Evolutionary conservation across 805 yeast species (phyloP).

Genomic region (Spathaspora girioi): DNA sequence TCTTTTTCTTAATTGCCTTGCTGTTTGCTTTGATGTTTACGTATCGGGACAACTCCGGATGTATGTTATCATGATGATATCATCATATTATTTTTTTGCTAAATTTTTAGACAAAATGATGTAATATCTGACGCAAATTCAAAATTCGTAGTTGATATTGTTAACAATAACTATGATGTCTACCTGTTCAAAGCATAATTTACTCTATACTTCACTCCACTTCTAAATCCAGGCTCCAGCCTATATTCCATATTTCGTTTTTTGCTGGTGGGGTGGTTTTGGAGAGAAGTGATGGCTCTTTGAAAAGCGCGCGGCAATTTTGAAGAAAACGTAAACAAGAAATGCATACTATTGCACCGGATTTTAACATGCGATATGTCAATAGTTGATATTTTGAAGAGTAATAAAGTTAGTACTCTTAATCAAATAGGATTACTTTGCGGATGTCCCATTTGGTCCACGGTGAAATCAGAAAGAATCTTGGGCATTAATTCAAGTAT

Average conservation of each 20-base stretch:
- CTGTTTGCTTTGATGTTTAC: neutral
- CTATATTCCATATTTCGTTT: no score
- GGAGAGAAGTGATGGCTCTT: no score
- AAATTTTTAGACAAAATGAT: neutral
- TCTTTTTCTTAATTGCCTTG: neutral
- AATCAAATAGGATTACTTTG: slow-evolving; percentile 15
- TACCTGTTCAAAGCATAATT: neutral
- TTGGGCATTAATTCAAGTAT: slow-evolving; percentile 9
- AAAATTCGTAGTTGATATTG: neutral
- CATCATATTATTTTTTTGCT: neutral
- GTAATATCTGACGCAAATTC: neutral
- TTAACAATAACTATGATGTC: neutral
- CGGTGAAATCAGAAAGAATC: slow-evolving; percentile 14
- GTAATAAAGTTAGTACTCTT: slow-evolving; percentile 7
- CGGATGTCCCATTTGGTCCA: slow-evolving; percentile 14
- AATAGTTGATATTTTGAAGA: neutral
- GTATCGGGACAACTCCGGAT: neutral
- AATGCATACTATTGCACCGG: neutral
- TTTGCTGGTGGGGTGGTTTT: no score
- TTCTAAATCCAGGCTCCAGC: no score
- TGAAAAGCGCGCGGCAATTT: neutral
- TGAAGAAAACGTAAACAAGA: neutral
- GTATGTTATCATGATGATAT: neutral
- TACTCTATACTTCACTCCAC: no score
- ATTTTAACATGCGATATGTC: neutral